phyloP scores from a whole-genome alignment of 2,329 filamentous ascomycete species.

The Phialophora chinensis region DNA sequence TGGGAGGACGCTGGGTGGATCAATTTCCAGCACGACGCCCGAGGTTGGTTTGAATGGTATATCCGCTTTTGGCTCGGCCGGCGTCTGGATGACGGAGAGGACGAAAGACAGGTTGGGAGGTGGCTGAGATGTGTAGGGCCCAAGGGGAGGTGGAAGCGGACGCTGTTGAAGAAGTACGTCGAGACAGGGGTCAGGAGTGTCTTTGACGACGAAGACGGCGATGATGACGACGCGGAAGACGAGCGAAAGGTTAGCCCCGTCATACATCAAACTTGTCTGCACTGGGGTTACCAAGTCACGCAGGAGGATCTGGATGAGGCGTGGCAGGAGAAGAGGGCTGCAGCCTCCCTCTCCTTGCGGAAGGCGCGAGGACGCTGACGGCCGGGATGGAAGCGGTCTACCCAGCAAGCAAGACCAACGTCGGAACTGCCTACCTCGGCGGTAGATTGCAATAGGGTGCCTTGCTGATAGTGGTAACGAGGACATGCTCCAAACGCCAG shows the following conservation, averaged over 20 bases:
- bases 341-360: background rate
- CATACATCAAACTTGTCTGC: constrained; percentile 63
- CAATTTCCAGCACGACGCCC: constrained; percentile 57
- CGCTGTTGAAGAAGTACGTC: constrained; percentile 60
- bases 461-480: background rate
- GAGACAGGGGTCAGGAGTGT: constrained; percentile 56
- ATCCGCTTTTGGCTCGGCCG: constrained; percentile 59
- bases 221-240: constrained; percentile 11
- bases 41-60: constrained; percentile 66
- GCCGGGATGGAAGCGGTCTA: background rate
- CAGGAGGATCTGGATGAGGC: constrained; percentile 58
- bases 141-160: constrained; percentile 58
- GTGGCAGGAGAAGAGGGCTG: constrained; percentile 44
- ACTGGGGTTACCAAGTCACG: constrained; percentile 61
- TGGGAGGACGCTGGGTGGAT: constrained; percentile 65
- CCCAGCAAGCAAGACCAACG: background rate
- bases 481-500: background rate
- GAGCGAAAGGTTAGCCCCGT: constrained; percentile 56
- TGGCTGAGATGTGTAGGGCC: constrained; percentile 61
- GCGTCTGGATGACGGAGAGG: constrained; percentile 59
- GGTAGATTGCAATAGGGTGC: background rate
- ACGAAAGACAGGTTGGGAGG: constrained; percentile 58
- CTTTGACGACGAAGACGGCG: constrained; percentile 46
- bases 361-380: background rate
- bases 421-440: background rate